These are phyloP conservation scores for Polytrichum formosum DNA, from an alignment of 225 moss, liverwort and hornwort genomes.

Conservation along the genomic window DNA sequence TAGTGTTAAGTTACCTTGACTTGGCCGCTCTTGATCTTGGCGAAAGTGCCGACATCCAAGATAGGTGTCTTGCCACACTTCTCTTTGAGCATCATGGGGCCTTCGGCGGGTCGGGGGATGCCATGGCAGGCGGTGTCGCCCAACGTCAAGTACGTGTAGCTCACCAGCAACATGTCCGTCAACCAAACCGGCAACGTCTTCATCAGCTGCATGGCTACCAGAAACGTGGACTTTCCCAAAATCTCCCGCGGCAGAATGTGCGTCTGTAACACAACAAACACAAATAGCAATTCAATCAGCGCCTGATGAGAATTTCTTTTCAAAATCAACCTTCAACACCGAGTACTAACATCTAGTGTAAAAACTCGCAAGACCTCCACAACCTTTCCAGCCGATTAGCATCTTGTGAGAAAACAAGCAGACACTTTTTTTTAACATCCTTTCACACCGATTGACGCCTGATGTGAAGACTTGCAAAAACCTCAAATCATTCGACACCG, in stretches of 20 bases:
- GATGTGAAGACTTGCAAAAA: neutral
- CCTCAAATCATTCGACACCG: neutral
- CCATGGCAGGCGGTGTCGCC: conserved; percentile 58
- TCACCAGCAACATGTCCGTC: conserved; percentile 57
- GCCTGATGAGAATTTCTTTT: neutral
- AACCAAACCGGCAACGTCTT: conserved; percentile 68
- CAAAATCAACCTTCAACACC: too few relatives aligned
- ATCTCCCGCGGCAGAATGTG: conserved; percentile 85
- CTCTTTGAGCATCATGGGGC: conserved; percentile 62
- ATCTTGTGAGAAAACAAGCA: too few relatives aligned
- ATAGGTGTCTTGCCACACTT: conserved; percentile 70
- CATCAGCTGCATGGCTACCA: conserved; percentile 49
- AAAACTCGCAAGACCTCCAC: too few relatives aligned
- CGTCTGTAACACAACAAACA: conserved; percentile 38
- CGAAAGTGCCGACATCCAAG: conserved; percentile 73
- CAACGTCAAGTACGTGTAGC: conserved; percentile 56
- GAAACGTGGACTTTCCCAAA: conserved; percentile 60
- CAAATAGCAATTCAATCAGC: neutral
- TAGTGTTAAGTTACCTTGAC: conserved; percentile 43
- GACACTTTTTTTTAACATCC: too few relatives aligned
- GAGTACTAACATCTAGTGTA: too few relatives aligned
- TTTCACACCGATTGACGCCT: too few relatives aligned
- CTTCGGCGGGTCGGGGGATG: conserved; percentile 58
- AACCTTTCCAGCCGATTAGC: too few relatives aligned
- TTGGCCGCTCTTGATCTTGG: conserved; percentile 59